phyloP scores from a whole-genome alignment of 2,329 filamentous ascomycete species.

The Penicillium aurantiogriseum region DNA sequence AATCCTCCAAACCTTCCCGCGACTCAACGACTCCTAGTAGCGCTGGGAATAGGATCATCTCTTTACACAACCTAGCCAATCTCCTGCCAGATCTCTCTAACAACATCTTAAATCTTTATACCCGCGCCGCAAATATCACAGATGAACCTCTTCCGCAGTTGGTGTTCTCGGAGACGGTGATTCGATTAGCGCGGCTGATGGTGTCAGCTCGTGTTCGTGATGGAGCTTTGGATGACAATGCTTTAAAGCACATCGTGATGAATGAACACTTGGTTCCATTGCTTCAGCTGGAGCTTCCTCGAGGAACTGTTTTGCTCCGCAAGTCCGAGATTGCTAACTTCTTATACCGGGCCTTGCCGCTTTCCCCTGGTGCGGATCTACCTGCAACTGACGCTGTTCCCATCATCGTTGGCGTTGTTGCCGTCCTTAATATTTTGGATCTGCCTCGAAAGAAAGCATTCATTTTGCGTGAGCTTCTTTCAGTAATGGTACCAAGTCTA shows the following conservation, averaged over 20 bases:
- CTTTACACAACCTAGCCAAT: conserved; percentile 51
- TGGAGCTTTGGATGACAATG: conserved; percentile 51
- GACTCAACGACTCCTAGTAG: conserved; percentile 42
- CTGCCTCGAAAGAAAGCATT: conserved; percentile 88
- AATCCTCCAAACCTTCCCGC: conserved; percentile 46
- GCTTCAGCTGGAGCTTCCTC: conserved; percentile 35
- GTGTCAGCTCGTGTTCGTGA: conserved; percentile 51
- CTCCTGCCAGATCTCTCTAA: conserved; percentile 57
- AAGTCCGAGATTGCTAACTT: conserved; percentile 64
- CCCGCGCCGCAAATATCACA: conserved; percentile 51
- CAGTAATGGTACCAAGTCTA: conserved; percentile 76
- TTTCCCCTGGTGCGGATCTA: conserved; percentile 58
- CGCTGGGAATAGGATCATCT: conserved; percentile 47
- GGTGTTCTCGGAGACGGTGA: conserved; percentile 56
- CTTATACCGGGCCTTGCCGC: conserved; percentile 69
- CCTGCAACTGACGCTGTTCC: conserved; percentile 73
- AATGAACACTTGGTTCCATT: conserved; percentile 43
- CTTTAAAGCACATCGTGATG: conserved; percentile 60
- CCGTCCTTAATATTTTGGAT: conserved; percentile 76
- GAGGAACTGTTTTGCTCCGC: conserved; percentile 46
- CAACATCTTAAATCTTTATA: conserved; percentile 58
- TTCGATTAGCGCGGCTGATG: conserved; percentile 55
- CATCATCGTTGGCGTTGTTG: conserved; percentile 80
- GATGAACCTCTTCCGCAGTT: conserved; percentile 55
- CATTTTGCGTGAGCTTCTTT: conserved; percentile 80